Percentiles rank a stretch among this genome's conserved stretches.
These are phyloP conservation scores for Dimargaris cristalligena DNA, from an alignment of 192 early-diverging fungal genomes.

Conservation along the genomic window DNA sequence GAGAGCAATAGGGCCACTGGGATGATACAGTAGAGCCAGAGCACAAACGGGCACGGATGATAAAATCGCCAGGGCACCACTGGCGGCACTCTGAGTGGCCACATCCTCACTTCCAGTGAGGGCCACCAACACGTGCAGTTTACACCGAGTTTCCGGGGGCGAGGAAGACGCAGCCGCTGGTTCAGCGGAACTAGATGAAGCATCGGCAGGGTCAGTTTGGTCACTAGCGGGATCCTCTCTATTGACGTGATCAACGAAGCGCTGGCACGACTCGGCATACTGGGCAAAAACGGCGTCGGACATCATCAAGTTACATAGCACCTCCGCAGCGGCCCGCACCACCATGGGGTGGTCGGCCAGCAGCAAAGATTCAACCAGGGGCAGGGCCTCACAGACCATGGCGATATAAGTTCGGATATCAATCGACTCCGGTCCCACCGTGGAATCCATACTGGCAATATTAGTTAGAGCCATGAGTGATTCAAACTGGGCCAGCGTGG, in stretches of 20 bases:
- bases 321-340: conserved; percentile 75
- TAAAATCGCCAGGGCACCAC: conserved; percentile 74
- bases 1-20: conserved; percentile 15
- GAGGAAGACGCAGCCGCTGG: neutral
- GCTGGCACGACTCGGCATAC: conserved; percentile 29
- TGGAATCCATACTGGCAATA: conserved; percentile 40
- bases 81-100: conserved; percentile 63
- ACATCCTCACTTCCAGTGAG: conserved; percentile 77
- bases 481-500: conserved; percentile 64
- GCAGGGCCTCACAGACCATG: conserved; percentile 38
- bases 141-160: conserved; percentile 26
- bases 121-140: conserved; percentile 65
- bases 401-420: conserved; percentile 43
- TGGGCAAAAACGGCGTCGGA: conserved; percentile 58
- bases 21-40: conserved; percentile 18
- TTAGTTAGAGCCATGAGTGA: conserved; percentile 87
- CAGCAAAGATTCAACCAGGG: conserved; percentile 56
- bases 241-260: neutral
- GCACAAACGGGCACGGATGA: conserved; percentile 27
- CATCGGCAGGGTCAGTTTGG: neutral
- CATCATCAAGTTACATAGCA: conserved; percentile 86
- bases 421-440: conserved; percentile 11
- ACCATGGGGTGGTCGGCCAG: conserved; percentile 67
- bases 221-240: neutral
- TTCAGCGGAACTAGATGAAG: neutral